Evolutionary conservation across 139 green algal genomes (phyloP).

Genomic region (Klebsormidium nitens): DNA sequence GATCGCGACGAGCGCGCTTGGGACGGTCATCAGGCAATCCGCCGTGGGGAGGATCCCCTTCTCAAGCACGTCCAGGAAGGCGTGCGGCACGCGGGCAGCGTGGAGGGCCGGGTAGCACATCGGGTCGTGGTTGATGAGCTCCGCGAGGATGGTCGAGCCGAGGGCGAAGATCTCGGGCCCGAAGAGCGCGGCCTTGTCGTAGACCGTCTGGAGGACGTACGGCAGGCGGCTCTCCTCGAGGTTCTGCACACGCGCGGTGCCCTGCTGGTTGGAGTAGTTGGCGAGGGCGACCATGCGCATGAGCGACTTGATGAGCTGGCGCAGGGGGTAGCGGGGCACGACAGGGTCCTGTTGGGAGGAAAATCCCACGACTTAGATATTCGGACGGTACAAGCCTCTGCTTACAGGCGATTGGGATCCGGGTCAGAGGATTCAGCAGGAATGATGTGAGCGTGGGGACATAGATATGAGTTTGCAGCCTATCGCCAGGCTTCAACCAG

Average conservation of each 20-base stretch:
- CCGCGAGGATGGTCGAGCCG: slow-evolving; percentile 72
- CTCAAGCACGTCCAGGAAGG: slow-evolving; percentile 65
- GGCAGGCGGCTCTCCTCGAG: slow-evolving; percentile 46
- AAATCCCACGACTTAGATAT: too few relatives aligned
- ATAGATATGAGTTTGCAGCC: too few relatives aligned
- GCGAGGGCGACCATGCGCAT: slow-evolving; percentile 74
- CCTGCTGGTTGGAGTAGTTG: slow-evolving; percentile 58
- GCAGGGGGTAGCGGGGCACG: too few relatives aligned
- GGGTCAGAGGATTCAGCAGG: too few relatives aligned
- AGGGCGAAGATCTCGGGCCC: slow-evolving; percentile 83
- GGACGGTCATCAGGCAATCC: too few relatives aligned
- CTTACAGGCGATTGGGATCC: too few relatives aligned
- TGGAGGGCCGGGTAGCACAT: slow-evolving; percentile 71
- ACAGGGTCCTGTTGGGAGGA: too few relatives aligned
- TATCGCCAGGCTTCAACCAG: too few relatives aligned
- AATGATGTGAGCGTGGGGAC: too few relatives aligned
- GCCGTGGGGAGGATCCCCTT: slow-evolving; percentile 56
- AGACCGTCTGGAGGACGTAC: slow-evolving; percentile 58
- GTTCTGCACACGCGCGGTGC: slow-evolving; percentile 28
- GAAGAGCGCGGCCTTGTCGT: slow-evolving; percentile 65
- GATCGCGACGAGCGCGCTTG: slow-evolving; percentile 74
- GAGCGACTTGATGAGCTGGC: slow-evolving; percentile 89
- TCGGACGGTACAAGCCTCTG: too few relatives aligned
- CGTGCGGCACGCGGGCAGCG: slow-evolving; percentile 64
- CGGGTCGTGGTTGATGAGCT: slow-evolving; percentile 90